Evolutionary conservation across 306 rosid genomes (phyloP).

Genomic region (Parietaria judaica): DNA sequence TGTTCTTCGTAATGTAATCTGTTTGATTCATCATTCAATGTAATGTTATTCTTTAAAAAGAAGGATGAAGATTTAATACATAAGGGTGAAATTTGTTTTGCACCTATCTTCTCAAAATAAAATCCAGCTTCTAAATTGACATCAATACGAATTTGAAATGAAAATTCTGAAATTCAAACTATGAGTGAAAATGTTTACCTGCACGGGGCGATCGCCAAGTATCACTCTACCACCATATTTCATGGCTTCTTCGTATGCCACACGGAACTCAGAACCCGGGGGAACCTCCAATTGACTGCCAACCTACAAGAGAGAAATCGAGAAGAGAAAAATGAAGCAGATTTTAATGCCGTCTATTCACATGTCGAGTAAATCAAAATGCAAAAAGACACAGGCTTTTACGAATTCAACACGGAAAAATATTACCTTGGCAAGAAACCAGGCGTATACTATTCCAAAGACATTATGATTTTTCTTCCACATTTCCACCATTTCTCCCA

Average conservation of each 20-base stretch:
- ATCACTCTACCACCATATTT: constrained; percentile 89
- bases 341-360: not conserved
- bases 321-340: not conserved
- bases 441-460: constrained; percentile 76
- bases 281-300: constrained; percentile 79
- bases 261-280: constrained; percentile 95
- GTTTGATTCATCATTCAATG: constrained; percentile 27
- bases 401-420: too few species aligned
- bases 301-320: constrained; percentile 49
- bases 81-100: constrained; percentile 1
- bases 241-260: constrained; percentile 89
- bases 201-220: constrained; percentile 96
- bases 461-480: constrained; percentile 76
- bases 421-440: constrained; percentile 95
- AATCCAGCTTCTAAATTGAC: too few species aligned
- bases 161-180: too few species aligned
- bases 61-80: not conserved
- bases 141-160: too few species aligned
- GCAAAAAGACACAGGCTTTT: too few species aligned
- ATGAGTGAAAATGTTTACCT: constrained; percentile 51
- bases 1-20: constrained; percentile 81
- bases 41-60: not conserved
- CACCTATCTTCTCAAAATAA: too few species aligned
- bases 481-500: constrained; percentile 68
- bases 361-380: constrained; percentile 7